Conservation (phyloP, 1,284 basidiomycete species). For the Sporisorium graminicola region DNA sequence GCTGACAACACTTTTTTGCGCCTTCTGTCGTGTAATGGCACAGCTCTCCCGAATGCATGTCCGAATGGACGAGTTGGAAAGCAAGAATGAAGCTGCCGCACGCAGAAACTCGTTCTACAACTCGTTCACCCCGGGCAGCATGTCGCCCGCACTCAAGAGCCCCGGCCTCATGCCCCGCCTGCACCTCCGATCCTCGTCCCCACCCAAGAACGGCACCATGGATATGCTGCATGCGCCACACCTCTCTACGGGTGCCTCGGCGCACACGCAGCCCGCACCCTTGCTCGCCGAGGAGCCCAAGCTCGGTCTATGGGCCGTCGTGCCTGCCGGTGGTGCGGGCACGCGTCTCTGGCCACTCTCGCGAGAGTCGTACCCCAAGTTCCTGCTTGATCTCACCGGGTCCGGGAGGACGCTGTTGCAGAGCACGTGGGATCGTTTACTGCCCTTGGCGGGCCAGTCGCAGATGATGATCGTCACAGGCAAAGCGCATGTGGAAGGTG, state of each 20-base stretch:
- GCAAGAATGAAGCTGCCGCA: constrained; percentile 29
- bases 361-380: constrained; percentile 66
- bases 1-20: not conserved
- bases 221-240: constrained; percentile 43
- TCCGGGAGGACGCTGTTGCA: constrained; percentile 63
- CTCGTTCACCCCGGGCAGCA: constrained; percentile 28
- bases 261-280: constrained; percentile 51
- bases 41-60: constrained; percentile 56
- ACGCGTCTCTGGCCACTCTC: constrained; percentile 68
- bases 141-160: constrained; percentile 46
- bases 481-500: constrained; percentile 58
- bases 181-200: constrained; percentile 48
- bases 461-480: constrained; percentile 67
- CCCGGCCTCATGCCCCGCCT: constrained; percentile 38
- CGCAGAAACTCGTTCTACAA: constrained; percentile 47
- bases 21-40: not conserved
- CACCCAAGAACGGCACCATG: constrained; percentile 39
- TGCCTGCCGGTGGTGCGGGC: constrained; percentile 67
- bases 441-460: constrained; percentile 58
- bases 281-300: constrained; percentile 61
- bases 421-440: constrained; percentile 65
- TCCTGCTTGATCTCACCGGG: constrained; percentile 66
- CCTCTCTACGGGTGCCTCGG: constrained; percentile 36
- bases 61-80: constrained; percentile 59
- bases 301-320: constrained; percentile 66